These are phyloP conservation scores for Hortiboletus rubellus DNA, from an alignment of 1,284 basidiomycete genomes.

Conservation along the genomic window DNA sequence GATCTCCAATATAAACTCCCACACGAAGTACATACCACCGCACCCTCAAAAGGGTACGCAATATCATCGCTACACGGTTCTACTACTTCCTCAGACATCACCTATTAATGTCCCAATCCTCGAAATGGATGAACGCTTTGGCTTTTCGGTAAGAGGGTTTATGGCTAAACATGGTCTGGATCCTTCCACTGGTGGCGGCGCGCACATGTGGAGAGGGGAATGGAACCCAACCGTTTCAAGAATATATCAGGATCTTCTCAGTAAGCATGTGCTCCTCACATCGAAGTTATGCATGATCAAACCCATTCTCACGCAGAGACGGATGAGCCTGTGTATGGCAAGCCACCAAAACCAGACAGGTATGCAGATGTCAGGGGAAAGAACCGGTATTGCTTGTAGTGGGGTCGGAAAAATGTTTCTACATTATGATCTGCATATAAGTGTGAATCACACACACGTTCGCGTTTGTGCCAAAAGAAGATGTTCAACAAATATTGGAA, in stretches of 20 bases:
- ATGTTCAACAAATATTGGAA: too few species aligned
- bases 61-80: slow-evolving; percentile 82
- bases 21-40: slow-evolving; percentile 79
- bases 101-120: slow-evolving; percentile 42
- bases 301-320: slow-evolving; percentile 41
- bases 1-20: slow-evolving; percentile 45
- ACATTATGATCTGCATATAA: not conserved
- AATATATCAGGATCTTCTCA: slow-evolving; percentile 67
- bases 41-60: slow-evolving; percentile 84
- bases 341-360: slow-evolving; percentile 55
- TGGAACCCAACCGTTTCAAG: slow-evolving; percentile 70
- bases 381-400: slow-evolving; percentile 49
- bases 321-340: slow-evolving; percentile 68
- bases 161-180: slow-evolving; percentile 55
- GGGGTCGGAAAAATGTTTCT: not conserved
- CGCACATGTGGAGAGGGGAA: slow-evolving; percentile 81
- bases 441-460: too few species aligned
- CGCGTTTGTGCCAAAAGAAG: too few species aligned
- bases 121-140: slow-evolving; percentile 43
- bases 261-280: slow-evolving; percentile 46
- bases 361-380: slow-evolving; percentile 57
- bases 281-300: slow-evolving; percentile 7
- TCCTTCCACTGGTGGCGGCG: slow-evolving; percentile 60
- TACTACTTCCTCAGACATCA: slow-evolving; percentile 72
- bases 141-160: slow-evolving; percentile 70